phyloP scores from a whole-genome alignment of 1,139 yeast genomes.

The Trichomonascaceae sp. region DNA sequence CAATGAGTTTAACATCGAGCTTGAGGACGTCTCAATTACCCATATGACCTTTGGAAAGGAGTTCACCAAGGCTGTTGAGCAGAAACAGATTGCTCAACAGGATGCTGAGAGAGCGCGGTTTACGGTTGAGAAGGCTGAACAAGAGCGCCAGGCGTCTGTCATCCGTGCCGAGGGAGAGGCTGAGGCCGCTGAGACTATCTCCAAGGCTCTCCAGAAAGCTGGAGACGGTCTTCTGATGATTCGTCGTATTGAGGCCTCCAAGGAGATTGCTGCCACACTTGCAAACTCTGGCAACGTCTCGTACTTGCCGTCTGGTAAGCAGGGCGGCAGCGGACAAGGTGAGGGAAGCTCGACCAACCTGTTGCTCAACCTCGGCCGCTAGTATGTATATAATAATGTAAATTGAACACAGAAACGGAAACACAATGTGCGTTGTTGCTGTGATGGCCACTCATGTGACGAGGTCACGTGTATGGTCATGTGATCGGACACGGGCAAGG shows the following conservation, averaged over 20 bases:
- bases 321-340: constrained; percentile 20
- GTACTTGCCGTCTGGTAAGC: constrained; percentile 61
- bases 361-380: constrained; percentile 46
- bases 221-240: constrained; percentile 94
- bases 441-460: too few species aligned
- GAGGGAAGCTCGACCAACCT: constrained; percentile 32
- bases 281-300: constrained; percentile 78
- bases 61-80: constrained; percentile 97
- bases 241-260: constrained; percentile 92
- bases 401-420: too few species aligned
- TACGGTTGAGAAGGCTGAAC: constrained; percentile 93
- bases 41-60: constrained; percentile 97
- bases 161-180: constrained; percentile 99
- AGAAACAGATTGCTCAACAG: constrained; percentile 98
- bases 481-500: too few species aligned
- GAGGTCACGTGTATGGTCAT: too few species aligned
- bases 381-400: constrained; percentile 8
- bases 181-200: constrained; percentile 91
- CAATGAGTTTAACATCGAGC: constrained; percentile 71
- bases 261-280: constrained; percentile 83
- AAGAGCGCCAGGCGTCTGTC: constrained; percentile 87
- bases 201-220: constrained; percentile 84
- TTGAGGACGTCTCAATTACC: constrained; percentile 96
- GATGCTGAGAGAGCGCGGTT: constrained; percentile 96
- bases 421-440: too few species aligned